Conservation (phyloP, 1,284 basidiomycete genomes). For the Phellinidium pouzarii region DNA sequence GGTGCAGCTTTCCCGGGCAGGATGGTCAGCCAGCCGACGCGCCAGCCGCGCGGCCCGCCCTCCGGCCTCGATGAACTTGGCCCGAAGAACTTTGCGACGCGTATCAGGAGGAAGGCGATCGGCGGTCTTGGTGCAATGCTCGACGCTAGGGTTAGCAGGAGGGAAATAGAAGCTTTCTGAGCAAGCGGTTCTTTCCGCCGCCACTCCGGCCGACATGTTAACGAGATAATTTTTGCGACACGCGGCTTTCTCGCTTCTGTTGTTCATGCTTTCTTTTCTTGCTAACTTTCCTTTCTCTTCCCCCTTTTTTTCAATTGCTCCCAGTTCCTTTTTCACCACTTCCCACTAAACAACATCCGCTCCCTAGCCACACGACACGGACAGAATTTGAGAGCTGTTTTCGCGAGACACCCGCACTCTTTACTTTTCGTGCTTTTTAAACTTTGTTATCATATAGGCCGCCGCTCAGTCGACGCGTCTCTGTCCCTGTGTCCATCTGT, state of each 20-base stretch:
- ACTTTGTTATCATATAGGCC: slow-evolving; percentile 15
- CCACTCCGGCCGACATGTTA: background rate
- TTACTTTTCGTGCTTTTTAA: slow-evolving; percentile 1
- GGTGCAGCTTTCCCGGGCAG: slow-evolving; percentile 36
- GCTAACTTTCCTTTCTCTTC: background rate
- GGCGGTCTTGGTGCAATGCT: slow-evolving; percentile 68
- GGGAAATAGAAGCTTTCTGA: slow-evolving; percentile 54
- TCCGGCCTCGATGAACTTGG: slow-evolving; percentile 80
- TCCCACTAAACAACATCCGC: background rate
- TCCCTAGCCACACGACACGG: slow-evolving; percentile 7
- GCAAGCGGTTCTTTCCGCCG: slow-evolving; percentile 2
- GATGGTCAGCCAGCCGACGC: slow-evolving; percentile 59
- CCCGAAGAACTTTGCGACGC: slow-evolving; percentile 83
- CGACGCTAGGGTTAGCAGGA: slow-evolving; percentile 67
- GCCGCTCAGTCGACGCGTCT: slow-evolving; percentile 15
- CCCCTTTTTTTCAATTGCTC: background rate
- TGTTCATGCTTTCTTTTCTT: slow-evolving; percentile 9
- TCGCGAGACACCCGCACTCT: slow-evolving; percentile 13
- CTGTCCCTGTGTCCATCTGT: slow-evolving; percentile 6
- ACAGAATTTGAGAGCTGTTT: slow-evolving; percentile 17
- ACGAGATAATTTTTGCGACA: background rate
- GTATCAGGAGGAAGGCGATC: slow-evolving; percentile 74
- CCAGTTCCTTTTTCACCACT: no score
- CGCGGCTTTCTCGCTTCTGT: background rate
- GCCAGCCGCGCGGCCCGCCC: slow-evolving; percentile 83